Evolutionary conservation across 371 early-diverging fungal genomes (phyloP).

Genomic region (Haplosporangium sp.): DNA sequence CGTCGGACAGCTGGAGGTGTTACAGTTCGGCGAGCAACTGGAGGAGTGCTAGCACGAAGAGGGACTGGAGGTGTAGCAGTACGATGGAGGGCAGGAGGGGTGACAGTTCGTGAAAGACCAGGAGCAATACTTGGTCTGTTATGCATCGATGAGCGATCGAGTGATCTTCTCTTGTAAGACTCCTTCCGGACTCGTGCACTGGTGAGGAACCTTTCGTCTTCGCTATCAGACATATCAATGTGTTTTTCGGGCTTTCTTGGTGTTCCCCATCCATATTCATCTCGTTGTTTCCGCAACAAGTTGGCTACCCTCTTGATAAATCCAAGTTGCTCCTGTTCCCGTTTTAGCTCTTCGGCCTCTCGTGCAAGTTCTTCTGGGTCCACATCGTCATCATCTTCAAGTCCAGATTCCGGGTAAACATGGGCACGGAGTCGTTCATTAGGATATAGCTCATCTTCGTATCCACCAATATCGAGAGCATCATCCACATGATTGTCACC

Average conservation of each 20-base stretch:
- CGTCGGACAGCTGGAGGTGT: not conserved
- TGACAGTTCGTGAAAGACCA: not conserved
- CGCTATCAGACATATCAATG: constrained; percentile 9
- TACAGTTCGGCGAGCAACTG: not conserved
- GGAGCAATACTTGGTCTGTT: not conserved
- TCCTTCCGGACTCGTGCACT: constrained; percentile 33
- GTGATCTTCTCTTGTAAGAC: not conserved
- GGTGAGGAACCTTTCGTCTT: constrained; percentile 9
- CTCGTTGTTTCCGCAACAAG: constrained; percentile 27
- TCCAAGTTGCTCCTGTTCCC: constrained; percentile 35
- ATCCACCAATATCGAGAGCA: constrained; percentile 26
- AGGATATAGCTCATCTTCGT: constrained; percentile 32
- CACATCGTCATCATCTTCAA: not conserved
- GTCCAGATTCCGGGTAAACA: not conserved
- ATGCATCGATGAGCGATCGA: not conserved
- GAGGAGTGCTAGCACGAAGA: constrained; percentile 2
- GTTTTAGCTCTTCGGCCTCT: constrained; percentile 25
- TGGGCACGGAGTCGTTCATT: constrained; percentile 7
- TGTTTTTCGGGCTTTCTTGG: constrained; percentile 7
- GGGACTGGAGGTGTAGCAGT: not conserved
- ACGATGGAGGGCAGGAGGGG: not conserved
- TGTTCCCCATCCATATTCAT: constrained; percentile 35
- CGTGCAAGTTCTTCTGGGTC: constrained; percentile 3
- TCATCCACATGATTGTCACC: constrained; percentile 17
- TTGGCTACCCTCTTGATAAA: constrained; percentile 38